These are phyloP conservation scores for Lecanicillium sp. DNA, from an alignment of 2,329 filamentous ascomycete species.

Conservation along the genomic window DNA sequence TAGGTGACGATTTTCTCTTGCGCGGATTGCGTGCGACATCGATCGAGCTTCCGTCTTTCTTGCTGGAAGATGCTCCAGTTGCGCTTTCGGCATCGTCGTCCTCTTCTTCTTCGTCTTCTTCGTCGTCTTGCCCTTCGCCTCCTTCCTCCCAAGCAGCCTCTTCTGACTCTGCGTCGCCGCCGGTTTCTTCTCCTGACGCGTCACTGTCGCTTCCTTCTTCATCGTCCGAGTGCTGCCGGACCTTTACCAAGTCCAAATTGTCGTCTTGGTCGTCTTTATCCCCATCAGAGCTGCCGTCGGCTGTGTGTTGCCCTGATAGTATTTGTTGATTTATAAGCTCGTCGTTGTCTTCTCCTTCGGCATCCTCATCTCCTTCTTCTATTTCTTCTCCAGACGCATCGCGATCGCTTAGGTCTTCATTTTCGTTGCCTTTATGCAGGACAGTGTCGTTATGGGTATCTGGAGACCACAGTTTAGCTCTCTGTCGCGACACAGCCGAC, in stretches of 20 bases:
- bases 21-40: slow-evolving; percentile 72
- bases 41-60: slow-evolving; percentile 58
- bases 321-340: slow-evolving; percentile 20
- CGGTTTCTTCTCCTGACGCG: slow-evolving; percentile 29
- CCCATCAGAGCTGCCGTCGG: slow-evolving; percentile 16
- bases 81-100: slow-evolving; percentile 21
- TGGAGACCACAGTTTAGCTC: background rate
- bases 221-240: slow-evolving; percentile 40
- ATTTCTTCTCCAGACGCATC: slow-evolving; percentile 33
- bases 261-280: slow-evolving; percentile 40
- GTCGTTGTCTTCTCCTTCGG: slow-evolving; percentile 34
- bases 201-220: slow-evolving; percentile 25
- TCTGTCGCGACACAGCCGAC: slow-evolving; percentile 1
- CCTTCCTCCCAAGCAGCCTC: slow-evolving; percentile 44
- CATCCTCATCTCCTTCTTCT: slow-evolving; percentile 31
- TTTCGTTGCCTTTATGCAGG: slow-evolving; percentile 18
- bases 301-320: slow-evolving; percentile 4
- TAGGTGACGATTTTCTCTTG: slow-evolving; percentile 76
- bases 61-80: slow-evolving; percentile 1
- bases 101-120: slow-evolving; percentile 35
- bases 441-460: slow-evolving; percentile 16
- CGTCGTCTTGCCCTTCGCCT: slow-evolving; percentile 48
- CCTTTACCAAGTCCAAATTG: slow-evolving; percentile 50
- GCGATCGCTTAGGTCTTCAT: slow-evolving; percentile 29
- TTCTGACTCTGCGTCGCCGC: slow-evolving; percentile 27